Evolutionary conservation across 1,139 yeast species (phyloP).

Genomic region (Ashbya aceris): DNA sequence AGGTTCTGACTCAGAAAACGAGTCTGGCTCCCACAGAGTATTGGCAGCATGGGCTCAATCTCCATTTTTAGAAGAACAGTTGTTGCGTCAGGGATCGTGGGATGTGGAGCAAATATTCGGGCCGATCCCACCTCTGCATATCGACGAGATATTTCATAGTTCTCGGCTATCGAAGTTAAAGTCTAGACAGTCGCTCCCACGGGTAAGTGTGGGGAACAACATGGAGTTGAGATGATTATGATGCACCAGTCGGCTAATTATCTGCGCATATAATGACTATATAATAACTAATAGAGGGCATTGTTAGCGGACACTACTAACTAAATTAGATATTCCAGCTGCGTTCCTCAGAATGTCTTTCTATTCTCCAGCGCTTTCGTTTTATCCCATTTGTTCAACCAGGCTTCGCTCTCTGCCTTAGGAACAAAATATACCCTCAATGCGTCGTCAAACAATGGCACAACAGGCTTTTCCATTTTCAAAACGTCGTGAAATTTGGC

Average conservation of each 20-base stretch:
- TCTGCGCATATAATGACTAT: too few relatives aligned
- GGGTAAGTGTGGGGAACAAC: constrained; percentile 8
- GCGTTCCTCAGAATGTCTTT: too few relatives aligned
- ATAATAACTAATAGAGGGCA: too few relatives aligned
- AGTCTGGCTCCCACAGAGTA: constrained; percentile 18
- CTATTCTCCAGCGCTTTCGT: neutral
- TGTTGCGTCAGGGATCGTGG: constrained; percentile 48
- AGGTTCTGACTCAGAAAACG: constrained; percentile 24
- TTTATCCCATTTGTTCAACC: constrained; percentile 66
- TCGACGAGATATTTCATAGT: constrained; percentile 58
- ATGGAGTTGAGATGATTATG: neutral
- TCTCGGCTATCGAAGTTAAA: constrained; percentile 39
- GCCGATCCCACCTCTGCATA: constrained; percentile 56
- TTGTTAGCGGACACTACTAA: too few relatives aligned
- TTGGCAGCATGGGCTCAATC: constrained; percentile 29
- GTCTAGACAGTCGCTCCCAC: constrained; percentile 50
- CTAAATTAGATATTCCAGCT: too few relatives aligned
- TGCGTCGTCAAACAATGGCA: constrained; percentile 72
- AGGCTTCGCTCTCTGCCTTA: constrained; percentile 49
- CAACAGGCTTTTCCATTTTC: constrained; percentile 50
- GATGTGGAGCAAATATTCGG: constrained; percentile 77
- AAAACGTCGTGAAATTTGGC: constrained; percentile 56
- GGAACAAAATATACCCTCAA: constrained; percentile 76
- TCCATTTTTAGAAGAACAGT: constrained; percentile 24
- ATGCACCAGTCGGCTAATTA: neutral